These are phyloP conservation scores for Aspergillus latus DNA, from an alignment of 2,329 filamentous ascomycete species.

Conservation along the genomic window DNA sequence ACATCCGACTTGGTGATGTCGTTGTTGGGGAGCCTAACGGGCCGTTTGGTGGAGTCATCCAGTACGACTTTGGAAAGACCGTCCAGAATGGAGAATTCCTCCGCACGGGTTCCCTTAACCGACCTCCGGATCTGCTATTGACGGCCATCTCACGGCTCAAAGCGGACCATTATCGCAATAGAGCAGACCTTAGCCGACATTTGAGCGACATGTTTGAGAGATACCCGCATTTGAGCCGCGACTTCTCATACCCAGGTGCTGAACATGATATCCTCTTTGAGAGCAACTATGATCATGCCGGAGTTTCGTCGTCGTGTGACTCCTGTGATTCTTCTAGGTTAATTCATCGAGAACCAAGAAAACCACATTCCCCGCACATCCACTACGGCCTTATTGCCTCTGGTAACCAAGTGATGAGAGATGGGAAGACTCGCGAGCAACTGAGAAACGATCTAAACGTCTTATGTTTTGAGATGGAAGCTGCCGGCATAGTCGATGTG, in stretches of 20 bases:
- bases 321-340: neutral
- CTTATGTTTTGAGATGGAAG: conserved; percentile 12
- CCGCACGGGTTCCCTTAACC: neutral
- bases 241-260: neutral
- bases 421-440: neutral
- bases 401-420: conserved; percentile 5
- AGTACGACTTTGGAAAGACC: conserved; percentile 30
- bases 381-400: conserved; percentile 6
- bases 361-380: neutral
- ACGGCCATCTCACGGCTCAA: neutral
- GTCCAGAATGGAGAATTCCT: conserved; percentile 5
- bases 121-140: conserved; percentile 6
- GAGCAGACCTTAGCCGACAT: neutral
- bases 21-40: conserved; percentile 24
- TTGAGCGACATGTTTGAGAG: neutral
- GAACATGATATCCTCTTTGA: neutral
- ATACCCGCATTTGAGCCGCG: neutral
- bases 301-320: neutral
- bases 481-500: conserved; percentile 7
- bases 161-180: neutral
- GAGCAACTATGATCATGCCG: neutral
- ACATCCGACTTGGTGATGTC: conserved; percentile 34
- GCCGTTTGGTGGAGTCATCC: conserved; percentile 26
- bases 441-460: neutral
- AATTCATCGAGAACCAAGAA: neutral